A percentile compares a stretch with the other conserved stretches of the same genome.
Evolutionary conservation across 371 early-diverging fungal genomes (phyloP).

Genomic region (Actinomortierella wolfii): DNA sequence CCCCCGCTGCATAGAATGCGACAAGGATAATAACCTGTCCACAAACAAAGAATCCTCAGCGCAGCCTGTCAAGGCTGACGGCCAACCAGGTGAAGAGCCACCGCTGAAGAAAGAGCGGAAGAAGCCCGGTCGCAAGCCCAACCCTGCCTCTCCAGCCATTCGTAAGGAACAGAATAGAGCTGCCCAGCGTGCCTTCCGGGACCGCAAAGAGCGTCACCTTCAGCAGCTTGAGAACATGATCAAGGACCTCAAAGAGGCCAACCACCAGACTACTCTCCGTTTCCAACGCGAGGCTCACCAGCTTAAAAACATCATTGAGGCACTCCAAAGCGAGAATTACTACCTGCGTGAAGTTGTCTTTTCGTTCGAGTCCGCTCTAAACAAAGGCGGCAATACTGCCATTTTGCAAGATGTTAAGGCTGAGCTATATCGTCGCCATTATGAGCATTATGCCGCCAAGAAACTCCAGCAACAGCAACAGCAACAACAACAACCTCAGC

Average conservation of each 20-base stretch:
- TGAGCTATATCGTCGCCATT: slow-evolving; percentile 38
- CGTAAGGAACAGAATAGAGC: slow-evolving; percentile 83
- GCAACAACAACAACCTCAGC: not conserved
- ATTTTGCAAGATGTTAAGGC: slow-evolving; percentile 39
- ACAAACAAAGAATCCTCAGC: not conserved
- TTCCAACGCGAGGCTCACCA: slow-evolving; percentile 52
- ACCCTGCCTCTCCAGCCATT: slow-evolving; percentile 65
- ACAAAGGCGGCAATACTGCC: slow-evolving; percentile 19
- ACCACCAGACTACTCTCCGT: slow-evolving; percentile 35
- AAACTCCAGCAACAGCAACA: slow-evolving; percentile 3
- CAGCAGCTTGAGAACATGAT: slow-evolving; percentile 67
- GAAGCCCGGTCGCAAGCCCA: slow-evolving; percentile 84
- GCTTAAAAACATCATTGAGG: slow-evolving; percentile 52
- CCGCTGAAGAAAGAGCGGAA: slow-evolving; percentile 46
- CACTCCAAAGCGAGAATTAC: slow-evolving; percentile 61
- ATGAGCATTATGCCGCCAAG: slow-evolving; percentile 25
- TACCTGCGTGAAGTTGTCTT: slow-evolving; percentile 58
- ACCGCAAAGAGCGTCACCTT: slow-evolving; percentile 76
- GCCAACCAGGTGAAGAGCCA: slow-evolving; percentile 7
- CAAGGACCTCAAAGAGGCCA: slow-evolving; percentile 61
- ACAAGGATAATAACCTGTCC: too few relatives aligned
- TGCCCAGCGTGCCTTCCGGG: slow-evolving; percentile 79
- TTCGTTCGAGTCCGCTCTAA: slow-evolving; percentile 52
- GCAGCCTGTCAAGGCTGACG: not conserved
- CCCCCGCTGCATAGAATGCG: too few relatives aligned